These are phyloP conservation scores for Melampsora abietis-canadensis DNA, from an alignment of 1,284 basidiomycete species.

Conservation along the genomic window DNA sequence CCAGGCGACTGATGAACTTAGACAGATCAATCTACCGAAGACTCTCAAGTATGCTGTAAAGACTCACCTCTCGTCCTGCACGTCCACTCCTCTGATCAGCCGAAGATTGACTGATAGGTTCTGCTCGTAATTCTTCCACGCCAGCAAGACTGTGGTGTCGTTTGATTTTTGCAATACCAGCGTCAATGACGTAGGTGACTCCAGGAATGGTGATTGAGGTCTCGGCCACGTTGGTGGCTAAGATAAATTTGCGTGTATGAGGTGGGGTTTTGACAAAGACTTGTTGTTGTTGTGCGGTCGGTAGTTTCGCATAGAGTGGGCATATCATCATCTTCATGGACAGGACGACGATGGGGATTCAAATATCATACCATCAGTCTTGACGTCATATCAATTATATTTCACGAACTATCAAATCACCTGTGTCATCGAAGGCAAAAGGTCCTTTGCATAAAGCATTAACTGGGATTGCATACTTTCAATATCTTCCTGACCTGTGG, in stretches of 20 bases:
- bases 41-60: background rate
- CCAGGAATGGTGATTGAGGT: slow-evolving; percentile 97
- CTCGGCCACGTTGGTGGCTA: slow-evolving; percentile 96
- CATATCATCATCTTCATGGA: slow-evolving; percentile 66
- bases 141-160: slow-evolving; percentile 59
- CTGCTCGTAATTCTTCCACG: slow-evolving; percentile 62
- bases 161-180: slow-evolving; percentile 93
- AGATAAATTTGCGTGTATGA: slow-evolving; percentile 78
- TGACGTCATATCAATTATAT: slow-evolving; percentile 47
- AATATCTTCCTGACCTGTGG: slow-evolving; percentile 86
- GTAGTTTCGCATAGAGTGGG: slow-evolving; percentile 79
- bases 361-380: slow-evolving; percentile 55
- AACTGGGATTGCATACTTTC: slow-evolving; percentile 77
- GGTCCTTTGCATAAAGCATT: slow-evolving; percentile 57
- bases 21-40: slow-evolving; percentile 2
- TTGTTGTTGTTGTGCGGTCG: slow-evolving; percentile 70
- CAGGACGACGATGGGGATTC: slow-evolving; percentile 3
- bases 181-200: slow-evolving; percentile 90
- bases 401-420: slow-evolving; percentile 39
- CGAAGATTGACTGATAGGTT: slow-evolving; percentile 80
- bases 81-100: slow-evolving; percentile 85
- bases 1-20: slow-evolving; percentile 63
- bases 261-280: slow-evolving; percentile 71
- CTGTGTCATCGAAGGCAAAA: slow-evolving; percentile 44
- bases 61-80: slow-evolving; percentile 76